These are phyloP conservation scores for Diaporthe nobilis DNA, from an alignment of 2,329 filamentous ascomycete species.

Conservation along the genomic window DNA sequence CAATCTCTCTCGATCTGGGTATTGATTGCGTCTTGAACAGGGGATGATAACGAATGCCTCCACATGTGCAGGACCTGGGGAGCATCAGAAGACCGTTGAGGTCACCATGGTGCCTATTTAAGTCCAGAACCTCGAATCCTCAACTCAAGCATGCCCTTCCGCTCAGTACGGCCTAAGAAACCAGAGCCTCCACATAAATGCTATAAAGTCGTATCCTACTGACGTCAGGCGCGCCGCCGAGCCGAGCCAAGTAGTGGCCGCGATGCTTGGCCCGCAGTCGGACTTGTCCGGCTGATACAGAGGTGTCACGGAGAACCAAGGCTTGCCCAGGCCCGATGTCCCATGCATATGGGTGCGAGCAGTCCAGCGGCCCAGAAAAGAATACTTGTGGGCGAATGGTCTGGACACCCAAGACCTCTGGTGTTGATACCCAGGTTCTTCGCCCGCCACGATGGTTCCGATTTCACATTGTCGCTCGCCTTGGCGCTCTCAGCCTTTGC, in stretches of 20 bases:
- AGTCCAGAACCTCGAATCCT: background rate
- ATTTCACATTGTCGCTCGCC: background rate
- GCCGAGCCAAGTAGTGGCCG: background rate
- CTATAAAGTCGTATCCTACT: background rate
- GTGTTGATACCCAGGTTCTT: background rate
- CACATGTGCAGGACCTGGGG: too few species aligned
- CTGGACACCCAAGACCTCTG: background rate
- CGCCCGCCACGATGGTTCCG: background rate
- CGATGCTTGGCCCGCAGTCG: constrained; percentile 7
- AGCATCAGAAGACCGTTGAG: too few species aligned
- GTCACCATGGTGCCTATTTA: too few species aligned
- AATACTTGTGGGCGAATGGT: too few species aligned
- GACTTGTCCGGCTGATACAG: background rate
- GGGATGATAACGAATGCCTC: too few species aligned
- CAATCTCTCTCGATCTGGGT: too few species aligned
- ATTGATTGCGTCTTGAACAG: too few species aligned
- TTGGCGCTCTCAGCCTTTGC: too few species aligned
- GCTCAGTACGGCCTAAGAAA: rapidly evolving
- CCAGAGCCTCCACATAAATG: too few species aligned
- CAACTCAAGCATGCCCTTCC: background rate
- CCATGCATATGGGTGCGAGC: too few species aligned
- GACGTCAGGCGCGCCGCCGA: background rate
- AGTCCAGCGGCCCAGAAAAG: too few species aligned
- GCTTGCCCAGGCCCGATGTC: background rate
- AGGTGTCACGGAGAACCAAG: background rate